Percentiles rank a stretch among this genome's conserved stretches.
Conservation (phyloP, 176 grass and related monocot genomes). For the Tillandsia leiboldiana region DNA sequence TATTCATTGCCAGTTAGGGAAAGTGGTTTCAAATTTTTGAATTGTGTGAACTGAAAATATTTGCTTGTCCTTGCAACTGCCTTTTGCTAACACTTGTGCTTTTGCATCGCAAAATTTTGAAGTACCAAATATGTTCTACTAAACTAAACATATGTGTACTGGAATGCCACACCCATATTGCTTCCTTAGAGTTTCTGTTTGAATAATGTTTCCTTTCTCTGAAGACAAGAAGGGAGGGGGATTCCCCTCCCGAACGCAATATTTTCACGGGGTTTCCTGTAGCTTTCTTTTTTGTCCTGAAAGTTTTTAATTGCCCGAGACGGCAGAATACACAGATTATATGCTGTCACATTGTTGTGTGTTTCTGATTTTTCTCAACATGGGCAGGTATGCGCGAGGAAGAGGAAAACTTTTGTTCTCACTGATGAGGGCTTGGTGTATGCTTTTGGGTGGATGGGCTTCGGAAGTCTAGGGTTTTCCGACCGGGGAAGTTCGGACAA, state of each 20-base stretch:
- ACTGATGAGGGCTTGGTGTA: slow-evolving; percentile 72
- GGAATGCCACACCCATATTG: too few species aligned
- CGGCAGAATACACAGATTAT: too few species aligned
- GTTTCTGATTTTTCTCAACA: background rate
- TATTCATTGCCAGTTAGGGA: background rate
- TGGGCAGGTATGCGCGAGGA: slow-evolving; percentile 84
- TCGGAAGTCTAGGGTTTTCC: slow-evolving; percentile 90
- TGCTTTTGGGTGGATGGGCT: slow-evolving; percentile 99
- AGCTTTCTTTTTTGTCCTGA: too few species aligned
- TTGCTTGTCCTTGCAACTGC: background rate
- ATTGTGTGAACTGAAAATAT: background rate
- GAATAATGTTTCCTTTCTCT: too few species aligned
- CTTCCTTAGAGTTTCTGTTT: too few species aligned
- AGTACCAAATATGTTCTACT: background rate
- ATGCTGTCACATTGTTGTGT: background rate
- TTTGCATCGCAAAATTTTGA: background rate
- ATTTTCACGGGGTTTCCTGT: too few species aligned
- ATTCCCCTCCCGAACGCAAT: too few species aligned
- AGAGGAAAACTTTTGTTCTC: slow-evolving; percentile 95
- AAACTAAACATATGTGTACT: background rate
- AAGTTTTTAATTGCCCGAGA: too few species aligned
- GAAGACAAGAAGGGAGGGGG: too few species aligned
- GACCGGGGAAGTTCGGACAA: slow-evolving; percentile 84
- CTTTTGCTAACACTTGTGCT: background rate
- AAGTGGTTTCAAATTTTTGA: background rate